Evolutionary conservation across 2,329 filamentous ascomycete species (phyloP).

Genomic region (Sarocladium strictum): DNA sequence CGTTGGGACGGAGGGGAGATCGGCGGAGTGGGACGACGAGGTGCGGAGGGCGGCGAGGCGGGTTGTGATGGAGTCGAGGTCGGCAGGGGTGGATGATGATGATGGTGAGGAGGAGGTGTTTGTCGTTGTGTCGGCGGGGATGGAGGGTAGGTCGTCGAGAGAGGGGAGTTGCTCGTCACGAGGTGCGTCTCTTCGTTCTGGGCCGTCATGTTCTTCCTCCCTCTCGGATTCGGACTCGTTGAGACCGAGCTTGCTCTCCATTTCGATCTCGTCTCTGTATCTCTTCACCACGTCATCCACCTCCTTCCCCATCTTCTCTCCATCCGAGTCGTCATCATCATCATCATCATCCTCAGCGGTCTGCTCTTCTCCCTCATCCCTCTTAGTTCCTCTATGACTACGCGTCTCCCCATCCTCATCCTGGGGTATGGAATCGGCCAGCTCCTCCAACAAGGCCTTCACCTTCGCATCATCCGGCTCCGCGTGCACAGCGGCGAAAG

Average conservation of each 20-base stretch:
- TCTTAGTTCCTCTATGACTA: too few species aligned
- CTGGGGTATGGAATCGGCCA: constrained; percentile 27
- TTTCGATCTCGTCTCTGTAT: constrained; percentile 74
- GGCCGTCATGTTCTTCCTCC: constrained; percentile 11
- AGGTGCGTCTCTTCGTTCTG: constrained; percentile 7
- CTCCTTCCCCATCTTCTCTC: constrained; percentile 39
- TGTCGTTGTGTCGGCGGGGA: constrained; percentile 34
- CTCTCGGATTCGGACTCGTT: constrained; percentile 24
- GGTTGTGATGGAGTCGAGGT: constrained; percentile 1
- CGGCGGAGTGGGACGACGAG: constrained; percentile 18
- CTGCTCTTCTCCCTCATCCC: constrained; percentile 1
- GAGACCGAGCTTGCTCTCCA: constrained; percentile 62
- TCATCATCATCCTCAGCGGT: constrained; percentile 12
- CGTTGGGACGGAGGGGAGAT: constrained; percentile 44
- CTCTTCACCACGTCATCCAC: constrained; percentile 60
- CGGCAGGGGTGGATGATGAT: too few species aligned
- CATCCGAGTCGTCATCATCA: constrained; percentile 42
- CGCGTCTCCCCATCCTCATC: constrained; percentile 13
- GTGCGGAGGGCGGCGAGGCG: constrained; percentile 6
- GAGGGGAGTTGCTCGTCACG: constrained; percentile 23
- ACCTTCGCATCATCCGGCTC: constrained; percentile 27
- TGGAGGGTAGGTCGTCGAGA: constrained; percentile 33
- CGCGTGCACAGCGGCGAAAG: constrained; percentile 12
- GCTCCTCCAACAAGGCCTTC: constrained; percentile 29
- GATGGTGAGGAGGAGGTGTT: constrained; percentile 25